A percentile compares a stretch with the other conserved stretches of the same genome.
These are phyloP conservation scores for Hyphochytrium catenoides DNA, from an alignment of 352 stramenopile genomes.

Conservation along the genomic window DNA sequence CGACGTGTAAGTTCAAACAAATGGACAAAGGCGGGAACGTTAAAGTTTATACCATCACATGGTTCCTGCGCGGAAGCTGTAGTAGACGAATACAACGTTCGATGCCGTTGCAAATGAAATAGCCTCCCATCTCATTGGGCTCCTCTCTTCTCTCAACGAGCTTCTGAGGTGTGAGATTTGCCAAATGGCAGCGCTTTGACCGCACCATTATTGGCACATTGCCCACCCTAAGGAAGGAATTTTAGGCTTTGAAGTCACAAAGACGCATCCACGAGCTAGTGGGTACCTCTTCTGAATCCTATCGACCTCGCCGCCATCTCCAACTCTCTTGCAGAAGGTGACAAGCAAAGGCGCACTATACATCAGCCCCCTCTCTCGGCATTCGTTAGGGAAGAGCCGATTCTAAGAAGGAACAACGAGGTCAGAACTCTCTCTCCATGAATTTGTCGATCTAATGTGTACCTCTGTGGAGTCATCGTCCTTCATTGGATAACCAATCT, in stretches of 20 bases:
- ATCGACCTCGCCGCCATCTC: constrained; percentile 12
- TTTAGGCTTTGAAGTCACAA: constrained; percentile 42
- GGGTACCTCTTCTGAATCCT: constrained; percentile 18
- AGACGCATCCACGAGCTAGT: constrained; percentile 36
- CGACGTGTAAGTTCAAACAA: too few relatives aligned
- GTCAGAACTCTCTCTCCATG: constrained; percentile 7
- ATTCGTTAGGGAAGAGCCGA: constrained; percentile 77
- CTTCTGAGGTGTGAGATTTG: constrained; percentile 47
- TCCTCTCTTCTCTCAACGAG: constrained; percentile 71
- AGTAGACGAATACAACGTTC: constrained; percentile 92
- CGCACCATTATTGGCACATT: constrained; percentile 95
- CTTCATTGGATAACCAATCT: constrained; percentile 61
- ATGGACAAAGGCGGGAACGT: too few relatives aligned
- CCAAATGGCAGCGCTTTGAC: constrained; percentile 84
- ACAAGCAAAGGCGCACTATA: constrained; percentile 85
- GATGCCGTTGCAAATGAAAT: constrained; percentile 99
- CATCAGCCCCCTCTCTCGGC: constrained; percentile 80
- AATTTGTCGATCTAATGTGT: too few relatives aligned
- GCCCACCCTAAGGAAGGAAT: constrained; percentile 62
- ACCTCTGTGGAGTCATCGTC: constrained; percentile 59
- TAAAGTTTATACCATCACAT: too few relatives aligned
- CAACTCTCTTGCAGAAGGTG: constrained; percentile 51
- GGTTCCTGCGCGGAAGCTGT: constrained; percentile 70
- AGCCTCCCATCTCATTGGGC: constrained; percentile 91
- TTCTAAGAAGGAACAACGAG: constrained; percentile 11